Percentiles rank a stretch among this genome's conserved stretches.
Conservation (phyloP, 2,329 filamentous ascomycete genomes). For the Phialophora expanda region DNA sequence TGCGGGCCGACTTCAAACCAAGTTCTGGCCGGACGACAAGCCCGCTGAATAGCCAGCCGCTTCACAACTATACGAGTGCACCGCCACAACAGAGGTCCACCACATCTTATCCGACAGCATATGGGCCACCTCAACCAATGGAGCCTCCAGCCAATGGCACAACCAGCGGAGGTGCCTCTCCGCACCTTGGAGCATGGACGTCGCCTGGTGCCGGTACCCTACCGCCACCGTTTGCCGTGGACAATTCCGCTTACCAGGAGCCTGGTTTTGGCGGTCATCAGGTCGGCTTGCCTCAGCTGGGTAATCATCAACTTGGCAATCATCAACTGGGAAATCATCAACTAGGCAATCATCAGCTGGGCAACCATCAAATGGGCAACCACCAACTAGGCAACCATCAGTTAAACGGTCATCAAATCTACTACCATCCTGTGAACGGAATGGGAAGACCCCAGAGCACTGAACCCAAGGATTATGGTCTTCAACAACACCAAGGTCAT, state of each 20-base stretch:
- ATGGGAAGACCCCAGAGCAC: conserved; percentile 77
- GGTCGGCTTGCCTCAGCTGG: conserved; percentile 53
- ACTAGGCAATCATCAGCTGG: conserved; percentile 49
- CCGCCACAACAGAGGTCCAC: conserved; percentile 61
- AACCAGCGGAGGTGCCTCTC: conserved; percentile 78
- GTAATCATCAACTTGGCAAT: neutral
- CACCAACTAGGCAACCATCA: neutral
- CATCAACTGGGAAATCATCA: conserved; percentile 47
- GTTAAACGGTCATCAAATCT: neutral
- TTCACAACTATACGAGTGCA: conserved; percentile 62
- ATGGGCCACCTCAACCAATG: conserved; percentile 81
- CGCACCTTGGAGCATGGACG: conserved; percentile 85
- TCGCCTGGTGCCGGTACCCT: conserved; percentile 78
- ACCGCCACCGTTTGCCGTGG: conserved; percentile 71
- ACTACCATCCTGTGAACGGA: conserved; percentile 71
- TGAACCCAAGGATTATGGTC: conserved; percentile 70
- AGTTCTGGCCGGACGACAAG: conserved; percentile 68
- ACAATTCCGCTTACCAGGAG: conserved; percentile 84
- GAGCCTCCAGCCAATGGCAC: conserved; percentile 77
- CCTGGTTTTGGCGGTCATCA: conserved; percentile 62
- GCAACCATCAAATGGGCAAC: conserved; percentile 52
- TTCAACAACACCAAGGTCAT: conserved; percentile 54
- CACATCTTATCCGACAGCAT: conserved; percentile 83
- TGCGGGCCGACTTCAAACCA: conserved; percentile 74
- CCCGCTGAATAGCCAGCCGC: conserved; percentile 67